phyloP scores from a whole-genome alignment of 345 rosid species.

The Salix suchowensis region DNA sequence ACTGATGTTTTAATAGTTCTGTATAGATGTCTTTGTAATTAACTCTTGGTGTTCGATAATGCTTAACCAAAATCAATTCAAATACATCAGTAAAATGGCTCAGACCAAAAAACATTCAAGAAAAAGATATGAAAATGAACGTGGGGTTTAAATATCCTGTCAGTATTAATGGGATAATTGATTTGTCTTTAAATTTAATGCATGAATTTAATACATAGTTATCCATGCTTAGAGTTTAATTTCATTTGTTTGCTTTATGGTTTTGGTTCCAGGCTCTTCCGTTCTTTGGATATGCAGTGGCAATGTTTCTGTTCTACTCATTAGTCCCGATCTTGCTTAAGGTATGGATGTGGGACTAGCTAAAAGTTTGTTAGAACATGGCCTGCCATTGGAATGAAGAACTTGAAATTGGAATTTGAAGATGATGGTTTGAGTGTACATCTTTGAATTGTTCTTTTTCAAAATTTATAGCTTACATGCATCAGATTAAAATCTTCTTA shows the following conservation, averaged over 20 bases:
- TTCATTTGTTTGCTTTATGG: conserved; percentile 2
- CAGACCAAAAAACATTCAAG: background rate
- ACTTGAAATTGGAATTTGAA: background rate
- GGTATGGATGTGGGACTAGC: conserved; percentile 39
- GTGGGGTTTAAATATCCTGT: background rate
- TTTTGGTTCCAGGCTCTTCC: conserved; percentile 60
- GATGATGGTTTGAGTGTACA: background rate
- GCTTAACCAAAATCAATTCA: background rate
- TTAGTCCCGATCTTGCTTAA: conserved; percentile 71
- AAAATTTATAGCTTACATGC: background rate
- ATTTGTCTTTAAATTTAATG: background rate
- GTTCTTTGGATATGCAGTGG: conserved; percentile 53
- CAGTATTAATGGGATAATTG: background rate
- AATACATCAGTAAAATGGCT: background rate
- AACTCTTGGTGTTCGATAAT: background rate
- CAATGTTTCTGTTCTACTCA: conserved; percentile 78
- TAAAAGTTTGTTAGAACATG: conserved; percentile 2
- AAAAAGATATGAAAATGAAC: background rate
- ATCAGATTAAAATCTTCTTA: background rate
- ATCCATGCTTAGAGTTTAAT: background rate
- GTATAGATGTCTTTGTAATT: background rate
- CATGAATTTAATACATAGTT: background rate
- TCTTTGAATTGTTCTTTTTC: background rate
- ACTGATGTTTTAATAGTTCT: background rate
- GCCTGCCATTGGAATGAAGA: background rate